A percentile compares a stretch with the other conserved stretches of the same genome.
phyloP scores from a whole-genome alignment of 257 asterid genomes.

The Lavandula angustifolia region DNA sequence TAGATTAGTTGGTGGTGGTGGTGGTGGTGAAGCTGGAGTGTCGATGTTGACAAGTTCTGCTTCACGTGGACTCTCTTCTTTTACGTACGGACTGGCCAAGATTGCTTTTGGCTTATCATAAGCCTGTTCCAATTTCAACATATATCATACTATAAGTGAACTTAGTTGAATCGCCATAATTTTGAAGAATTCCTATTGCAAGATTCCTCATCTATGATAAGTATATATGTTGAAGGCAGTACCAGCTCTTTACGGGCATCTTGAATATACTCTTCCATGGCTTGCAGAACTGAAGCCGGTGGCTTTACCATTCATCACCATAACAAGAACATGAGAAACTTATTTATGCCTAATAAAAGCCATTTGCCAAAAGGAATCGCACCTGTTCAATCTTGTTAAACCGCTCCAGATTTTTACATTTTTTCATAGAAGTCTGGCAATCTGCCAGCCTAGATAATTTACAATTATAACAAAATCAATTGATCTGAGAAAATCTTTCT shows the following conservation, averaged over 20 bases:
- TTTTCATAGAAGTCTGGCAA: slow-evolving; percentile 87
- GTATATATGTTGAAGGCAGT: slow-evolving; percentile 22
- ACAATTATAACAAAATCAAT: slow-evolving; percentile 21
- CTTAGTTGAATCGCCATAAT: slow-evolving; percentile 11
- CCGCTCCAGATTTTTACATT: slow-evolving; percentile 83
- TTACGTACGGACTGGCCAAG: slow-evolving; percentile 64
- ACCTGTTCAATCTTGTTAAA: slow-evolving; percentile 97
- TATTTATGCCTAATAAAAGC: slow-evolving; percentile 5
- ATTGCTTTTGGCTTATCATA: slow-evolving; percentile 70
- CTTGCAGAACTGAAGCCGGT: slow-evolving; percentile 89
- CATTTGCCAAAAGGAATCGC: slow-evolving; percentile 15
- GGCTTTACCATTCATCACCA: slow-evolving; percentile 57
- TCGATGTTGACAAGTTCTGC: slow-evolving; percentile 61
- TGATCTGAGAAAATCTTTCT: background rate
- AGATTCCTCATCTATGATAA: background rate
- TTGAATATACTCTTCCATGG: slow-evolving; percentile 97
- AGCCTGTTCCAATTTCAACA: slow-evolving; percentile 33
- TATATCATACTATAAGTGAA: background rate
- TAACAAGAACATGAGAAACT: slow-evolving; percentile 29
- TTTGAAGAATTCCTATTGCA: background rate
- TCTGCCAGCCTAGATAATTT: slow-evolving; percentile 71
- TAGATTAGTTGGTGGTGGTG: slow-evolving; percentile 55
- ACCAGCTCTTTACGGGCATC: slow-evolving; percentile 82
- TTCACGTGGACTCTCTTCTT: slow-evolving; percentile 56
- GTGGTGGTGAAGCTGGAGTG: slow-evolving; percentile 53